Percentiles rank a stretch among this genome's conserved stretches.
Evolutionary conservation across 495 filamentous ascomycete species (phyloP).

Genomic region (Bombardia bombarda): DNA sequence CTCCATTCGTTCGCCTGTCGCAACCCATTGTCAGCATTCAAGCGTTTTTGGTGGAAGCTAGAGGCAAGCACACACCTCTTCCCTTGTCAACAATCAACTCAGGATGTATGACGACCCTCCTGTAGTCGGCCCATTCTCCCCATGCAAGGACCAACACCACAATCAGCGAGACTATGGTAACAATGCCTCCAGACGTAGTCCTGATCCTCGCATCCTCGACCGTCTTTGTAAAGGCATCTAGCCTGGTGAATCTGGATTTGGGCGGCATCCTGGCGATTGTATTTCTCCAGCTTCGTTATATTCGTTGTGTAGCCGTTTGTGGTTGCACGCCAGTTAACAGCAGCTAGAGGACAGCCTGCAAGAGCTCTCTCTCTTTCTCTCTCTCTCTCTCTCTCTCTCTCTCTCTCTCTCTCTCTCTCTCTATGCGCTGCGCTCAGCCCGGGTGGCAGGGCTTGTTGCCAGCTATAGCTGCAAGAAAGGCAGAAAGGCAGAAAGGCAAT

Average conservation of each 20-base stretch:
- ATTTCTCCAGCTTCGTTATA: background rate
- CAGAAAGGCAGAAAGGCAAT: too few species aligned
- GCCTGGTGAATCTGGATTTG: conserved; percentile 84
- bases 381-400: too few species aligned
- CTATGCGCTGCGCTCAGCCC: too few species aligned
- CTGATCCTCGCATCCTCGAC: conserved; percentile 96
- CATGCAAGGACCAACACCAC: conserved; percentile 82
- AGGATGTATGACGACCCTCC: conserved; percentile 75
- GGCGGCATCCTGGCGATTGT: conserved; percentile 39
- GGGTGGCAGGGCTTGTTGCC: too few species aligned
- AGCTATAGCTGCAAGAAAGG: background rate
- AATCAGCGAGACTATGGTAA: conserved; percentile 83
- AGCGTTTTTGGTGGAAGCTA: background rate
- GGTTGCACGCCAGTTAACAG: too few species aligned
- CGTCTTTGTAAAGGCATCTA: conserved; percentile 98
- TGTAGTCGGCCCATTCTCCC: conserved; percentile 94
- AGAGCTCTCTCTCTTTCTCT: too few species aligned
- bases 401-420: too few species aligned
- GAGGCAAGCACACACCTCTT: conserved; percentile 54
- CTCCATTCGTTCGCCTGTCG: conserved; percentile 87
- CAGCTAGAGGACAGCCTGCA: too few species aligned
- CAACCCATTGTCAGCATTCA: conserved; percentile 7
- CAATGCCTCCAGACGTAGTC: conserved; percentile 93
- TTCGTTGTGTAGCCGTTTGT: background rate
- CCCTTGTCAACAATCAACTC: conserved; percentile 96